Evolutionary conservation across 441 rosid genomes (phyloP).

Genomic region (Viola pubescens): DNA sequence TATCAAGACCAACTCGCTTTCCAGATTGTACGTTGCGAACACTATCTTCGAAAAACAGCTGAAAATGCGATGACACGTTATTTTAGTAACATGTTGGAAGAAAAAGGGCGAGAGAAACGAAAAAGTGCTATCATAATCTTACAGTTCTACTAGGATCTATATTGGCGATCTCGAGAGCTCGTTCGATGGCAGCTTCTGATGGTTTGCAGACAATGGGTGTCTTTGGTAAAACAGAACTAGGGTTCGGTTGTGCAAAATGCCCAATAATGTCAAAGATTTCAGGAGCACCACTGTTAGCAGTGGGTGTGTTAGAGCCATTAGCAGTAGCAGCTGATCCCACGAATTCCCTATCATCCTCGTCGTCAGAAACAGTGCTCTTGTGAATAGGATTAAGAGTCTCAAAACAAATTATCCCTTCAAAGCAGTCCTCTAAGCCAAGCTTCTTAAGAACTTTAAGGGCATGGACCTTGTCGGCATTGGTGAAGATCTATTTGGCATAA

Average conservation of each 20-base stretch:
- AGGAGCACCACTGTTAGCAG: conserved; percentile 2
- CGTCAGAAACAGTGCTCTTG: conserved; percentile 27
- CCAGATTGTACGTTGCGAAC: conserved; percentile 86
- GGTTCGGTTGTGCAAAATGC: conserved; percentile 40
- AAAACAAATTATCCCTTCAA: conserved; percentile 84
- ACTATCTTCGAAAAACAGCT: conserved; percentile 93
- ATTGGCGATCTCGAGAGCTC: conserved; percentile 66
- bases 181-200: conserved; percentile 56
- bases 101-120: no score
- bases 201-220: conserved; percentile 87
- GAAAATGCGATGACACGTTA: conserved; percentile 12
- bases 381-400: conserved; percentile 72
- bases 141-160: conserved; percentile 77
- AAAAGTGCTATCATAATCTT: conserved; percentile 8
- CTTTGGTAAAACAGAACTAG: conserved; percentile 40
- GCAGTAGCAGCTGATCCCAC: conserved; percentile 20
- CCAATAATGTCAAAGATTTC: conserved; percentile 50
- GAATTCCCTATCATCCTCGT: conserved; percentile 41
- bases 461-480: conserved; percentile 79
- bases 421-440: conserved; percentile 88
- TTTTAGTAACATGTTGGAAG: neutral
- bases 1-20: conserved; percentile 73
- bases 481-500: conserved; percentile 51
- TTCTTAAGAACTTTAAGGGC: conserved; percentile 54
- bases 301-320: neutral